Conservation (phyloP, 2,329 filamentous ascomycete species). For the Salinomyces thailandicus region DNA sequence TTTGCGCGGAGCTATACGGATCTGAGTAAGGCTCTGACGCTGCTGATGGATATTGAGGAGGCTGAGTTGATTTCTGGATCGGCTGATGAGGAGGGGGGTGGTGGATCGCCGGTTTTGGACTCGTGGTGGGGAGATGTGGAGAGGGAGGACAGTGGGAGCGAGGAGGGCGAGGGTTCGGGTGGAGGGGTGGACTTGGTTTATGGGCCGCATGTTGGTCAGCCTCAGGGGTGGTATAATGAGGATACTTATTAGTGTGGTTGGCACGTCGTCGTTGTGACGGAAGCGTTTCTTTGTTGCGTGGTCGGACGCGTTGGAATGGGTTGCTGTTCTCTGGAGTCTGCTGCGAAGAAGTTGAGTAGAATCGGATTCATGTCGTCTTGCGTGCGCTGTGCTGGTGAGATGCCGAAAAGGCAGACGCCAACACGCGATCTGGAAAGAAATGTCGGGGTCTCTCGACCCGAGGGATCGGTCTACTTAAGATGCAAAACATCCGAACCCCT, state of each 20-base stretch:
- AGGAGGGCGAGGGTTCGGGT: not conserved
- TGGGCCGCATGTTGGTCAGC: not conserved
- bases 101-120: no score
- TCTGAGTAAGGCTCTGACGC: not conserved
- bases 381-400: no score
- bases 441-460: no score
- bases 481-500: slow-evolving; percentile 75
- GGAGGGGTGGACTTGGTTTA: not conserved
- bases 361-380: no score
- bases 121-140: not conserved
- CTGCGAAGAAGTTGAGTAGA: no score
- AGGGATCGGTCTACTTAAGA: slow-evolving; percentile 21
- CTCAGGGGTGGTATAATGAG: not conserved
- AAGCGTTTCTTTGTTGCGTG: no score
- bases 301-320: no score
- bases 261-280: no score
- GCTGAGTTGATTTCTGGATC: no score
- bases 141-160: not conserved
- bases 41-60: not conserved
- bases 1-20: not conserved
- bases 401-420: not conserved
- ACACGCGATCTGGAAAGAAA: not conserved
- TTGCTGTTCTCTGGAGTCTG: no score
- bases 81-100: no score
- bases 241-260: no score